Base-by-base conservation (phyloP, 306 rosid species). In the Pueraria montana region DNA sequence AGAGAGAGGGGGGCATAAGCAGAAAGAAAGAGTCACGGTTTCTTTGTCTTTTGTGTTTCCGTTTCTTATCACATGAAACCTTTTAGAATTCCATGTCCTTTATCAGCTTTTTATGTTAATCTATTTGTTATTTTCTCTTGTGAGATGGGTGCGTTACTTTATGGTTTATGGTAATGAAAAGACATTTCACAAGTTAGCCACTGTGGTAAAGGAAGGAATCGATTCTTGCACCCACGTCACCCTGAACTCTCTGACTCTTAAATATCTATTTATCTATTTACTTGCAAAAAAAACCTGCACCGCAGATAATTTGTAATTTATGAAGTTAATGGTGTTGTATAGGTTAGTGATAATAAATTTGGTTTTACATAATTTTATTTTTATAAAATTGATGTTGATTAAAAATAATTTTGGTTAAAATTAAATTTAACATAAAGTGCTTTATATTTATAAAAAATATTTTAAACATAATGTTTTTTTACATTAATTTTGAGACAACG, bases 21-120 rank as follows among this genome's bases (percentile, higher is more conserved):
- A 70, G 7, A 45, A 70, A 70, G 7, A 45, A 70, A 70, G 77
- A 13, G 82, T 82, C 88, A 84, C 88, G 90, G 84, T 78, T 87
- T 71, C 32, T 64, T 84, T 87, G 84, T 84, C 86, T 72, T 14
- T 21, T 66, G 78, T 84, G 73, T 86, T 73, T 27, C 38, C 18
- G n/a, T 77, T 72, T 27, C 43, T 67, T 66, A 27, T 78, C 86
- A 87, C 90, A 84, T 84, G 86, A 50, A 24, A 27, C 75, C 82
- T 73, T 82, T 40, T 40, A 61, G 76, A 68, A 62, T 53, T 70
- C 64, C 38, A 71, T 77, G 70, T 53, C 65, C 66, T 55, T 45
- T 18, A 5, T 82, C 17, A 69, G 50, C 8, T 13, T 72, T 71
- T 26, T 30, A 11, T 34, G 23, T 74, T 4, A 16, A 17, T 71